A percentile compares a stretch with the other conserved stretches of the same genome.
These are phyloP conservation scores for Holtermannia corniformis DNA, from an alignment of 768 basidiomycete genomes.

Conservation along the genomic window DNA sequence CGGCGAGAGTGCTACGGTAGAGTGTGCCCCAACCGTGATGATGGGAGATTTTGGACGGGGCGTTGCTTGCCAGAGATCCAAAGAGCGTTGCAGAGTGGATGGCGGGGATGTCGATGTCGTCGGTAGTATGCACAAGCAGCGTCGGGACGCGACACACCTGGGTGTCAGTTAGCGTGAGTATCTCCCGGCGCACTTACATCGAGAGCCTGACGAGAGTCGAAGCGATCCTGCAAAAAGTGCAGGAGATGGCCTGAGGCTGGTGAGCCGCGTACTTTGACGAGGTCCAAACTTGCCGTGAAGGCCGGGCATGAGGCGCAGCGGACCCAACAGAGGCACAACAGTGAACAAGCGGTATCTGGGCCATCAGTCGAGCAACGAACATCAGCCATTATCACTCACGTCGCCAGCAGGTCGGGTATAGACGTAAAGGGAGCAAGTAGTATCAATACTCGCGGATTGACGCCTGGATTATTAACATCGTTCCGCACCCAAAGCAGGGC, in stretches of 20 bases:
- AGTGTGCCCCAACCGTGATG: slow-evolving; percentile 28
- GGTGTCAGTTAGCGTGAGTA: neutral
- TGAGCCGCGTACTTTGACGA: too few relatives aligned
- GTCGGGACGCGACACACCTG: slow-evolving; percentile 61
- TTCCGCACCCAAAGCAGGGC: slow-evolving; percentile 2
- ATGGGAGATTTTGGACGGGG: neutral
- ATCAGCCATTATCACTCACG: slow-evolving; percentile 25
- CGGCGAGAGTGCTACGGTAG: neutral
- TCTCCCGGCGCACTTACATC: slow-evolving; percentile 8
- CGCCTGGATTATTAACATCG: slow-evolving; percentile 15
- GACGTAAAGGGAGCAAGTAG: slow-evolving; percentile 45
- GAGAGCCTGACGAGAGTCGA: slow-evolving; percentile 16
- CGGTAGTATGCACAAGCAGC: slow-evolving; percentile 61
- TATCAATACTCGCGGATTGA: slow-evolving; percentile 43
- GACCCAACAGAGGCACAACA: slow-evolving; percentile 60
- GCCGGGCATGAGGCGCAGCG: slow-evolving; percentile 56
- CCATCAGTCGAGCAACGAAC: neutral
- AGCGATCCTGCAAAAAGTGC: slow-evolving; percentile 12
- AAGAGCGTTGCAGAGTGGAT: slow-evolving; percentile 62
- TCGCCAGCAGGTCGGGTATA: slow-evolving; percentile 54
- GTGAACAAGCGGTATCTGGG: slow-evolving; percentile 53
- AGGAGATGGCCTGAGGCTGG: slow-evolving; percentile 8
- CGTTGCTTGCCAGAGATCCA: slow-evolving; percentile 45
- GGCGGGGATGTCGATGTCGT: slow-evolving; percentile 66
- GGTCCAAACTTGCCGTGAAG: slow-evolving; percentile 58